Evolutionary conservation across 2,329 filamentous ascomycete species (phyloP), one percentile per base, ranked within the genome.

Genomic region (Talaromyces marneffei): DNA sequence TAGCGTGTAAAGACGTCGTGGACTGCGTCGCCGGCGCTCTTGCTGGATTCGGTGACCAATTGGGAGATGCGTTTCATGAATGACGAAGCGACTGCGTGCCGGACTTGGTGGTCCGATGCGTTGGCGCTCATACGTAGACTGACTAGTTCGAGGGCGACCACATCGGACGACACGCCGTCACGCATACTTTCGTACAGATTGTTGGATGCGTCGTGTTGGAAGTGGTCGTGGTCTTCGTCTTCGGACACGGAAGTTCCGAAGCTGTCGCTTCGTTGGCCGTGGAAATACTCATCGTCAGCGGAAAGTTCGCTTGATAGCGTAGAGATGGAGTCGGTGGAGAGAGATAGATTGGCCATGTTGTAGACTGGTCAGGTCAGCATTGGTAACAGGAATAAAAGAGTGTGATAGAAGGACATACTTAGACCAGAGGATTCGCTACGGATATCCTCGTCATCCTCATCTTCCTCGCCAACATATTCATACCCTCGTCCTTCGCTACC

Each of bases 141-240:
- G 80, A 92, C 96, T 65, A 99, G 89, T 73, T 99, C 94, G 35
- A 97, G 84, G 72, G 93, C 91, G 69, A 96, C 92, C 65, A 96
- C 94, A 71, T 95, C 90, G 10, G 86, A 85, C 14, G 85, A 84
- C 55, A 85, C 80, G 23, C 87, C 88, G 63, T 86, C 84, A 57
- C 89, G 87, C 44, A 97, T 82, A 25, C 91, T 90, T 69, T 97
- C 92, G 64, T 92, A 83, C n/a, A 97, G 84, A 63, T 91, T 93
- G 65, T 87, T 82, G 2, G 93, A 90, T 27, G 93, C 93, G 70
- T 97, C 93, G 64, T 88, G 83, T 72, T 96, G 90, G 82, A 97
- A 97, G 62, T 86, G 81, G 62, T 83, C 81, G 23, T 82, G 75
- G n/a, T 59, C 58, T 57, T 77, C 79, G 56, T 81, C 82, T 16